Evolutionary conservation across 1,284 basidiomycete species (phyloP), one percentile per base, ranked within the genome.

Genomic region (Sporisorium scitamineum): DNA sequence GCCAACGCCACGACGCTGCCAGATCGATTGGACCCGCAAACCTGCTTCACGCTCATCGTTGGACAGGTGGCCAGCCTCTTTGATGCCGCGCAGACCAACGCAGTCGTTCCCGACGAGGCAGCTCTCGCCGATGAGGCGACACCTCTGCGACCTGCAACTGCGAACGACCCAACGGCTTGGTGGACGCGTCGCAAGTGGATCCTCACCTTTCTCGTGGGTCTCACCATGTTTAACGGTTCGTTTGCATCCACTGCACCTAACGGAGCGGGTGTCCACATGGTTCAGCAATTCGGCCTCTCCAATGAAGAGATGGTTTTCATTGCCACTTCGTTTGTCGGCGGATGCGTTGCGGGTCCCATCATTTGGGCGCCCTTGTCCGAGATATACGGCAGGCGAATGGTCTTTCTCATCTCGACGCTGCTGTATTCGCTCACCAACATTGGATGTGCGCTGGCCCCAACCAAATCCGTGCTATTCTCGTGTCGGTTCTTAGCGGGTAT

Each of bases 351-450:
- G 6, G 76, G 76, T 4, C 76, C 76, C 2, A 47, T 75, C 47
- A 5, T 78, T 9, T 78, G 71, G 72, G 72, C 69, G 5, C 76
- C 76, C 11, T 42, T 75, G 6, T 78, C 76, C 8, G 76, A 78
- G 24, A 44, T 64, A 18, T 67, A 60, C 32, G 70, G 65, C 10
- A 27, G 71, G 37, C 29, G 60, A 44, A 14, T 48, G 5, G 56
- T 59, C 18, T 59, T 56, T 11, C 47, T 75, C 11, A 29, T 44
- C 5, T 65, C 67, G 16, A 74, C 54, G 2, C 14, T 62, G 39
- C 31, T 55, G n/a, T 74, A 66, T 41, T 27, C 62, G 18, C 27
- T 64, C 22, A 45, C 42, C 34, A 72, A 73, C 54, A 57, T 72
- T 20, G 65, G 56, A n/a, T 70, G 66, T 27, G 66, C 75, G 0